A percentile compares a stretch with the other conserved stretches of the same genome.
These are phyloP conservation scores for Trichoderma brevicompactum DNA, from an alignment of 2,329 filamentous ascomycete genomes.

Conservation along the genomic window DNA sequence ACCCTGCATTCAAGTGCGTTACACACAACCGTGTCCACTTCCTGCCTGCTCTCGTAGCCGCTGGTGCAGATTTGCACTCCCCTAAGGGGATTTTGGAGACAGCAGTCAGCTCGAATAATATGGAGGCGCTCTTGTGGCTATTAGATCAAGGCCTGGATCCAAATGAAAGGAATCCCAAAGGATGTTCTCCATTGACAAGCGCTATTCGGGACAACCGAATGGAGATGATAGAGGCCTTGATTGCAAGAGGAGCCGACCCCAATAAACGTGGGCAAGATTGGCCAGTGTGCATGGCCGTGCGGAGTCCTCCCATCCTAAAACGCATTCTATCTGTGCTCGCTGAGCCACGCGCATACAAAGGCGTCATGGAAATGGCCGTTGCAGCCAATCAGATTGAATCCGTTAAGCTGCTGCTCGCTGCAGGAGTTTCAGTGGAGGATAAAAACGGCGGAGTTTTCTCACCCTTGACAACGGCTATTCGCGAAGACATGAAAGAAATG, in stretches of 20 bases:
- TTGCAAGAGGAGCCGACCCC: constrained; percentile 63
- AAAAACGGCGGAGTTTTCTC: constrained; percentile 72
- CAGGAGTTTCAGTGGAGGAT: constrained; percentile 58
- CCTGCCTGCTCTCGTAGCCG: constrained; percentile 61
- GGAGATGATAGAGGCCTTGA: constrained; percentile 63
- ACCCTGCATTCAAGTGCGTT: constrained; percentile 70
- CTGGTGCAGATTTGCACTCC: constrained; percentile 61
- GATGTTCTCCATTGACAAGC: constrained; percentile 66
- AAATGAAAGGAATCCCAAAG: constrained; percentile 62
- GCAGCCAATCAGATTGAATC: constrained; percentile 68
- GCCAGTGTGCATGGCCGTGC: constrained; percentile 72
- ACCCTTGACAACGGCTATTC: constrained; percentile 68
- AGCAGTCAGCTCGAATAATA: constrained; percentile 65
- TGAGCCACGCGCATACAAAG: constrained; percentile 66
- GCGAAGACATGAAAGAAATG: constrained; percentile 65
- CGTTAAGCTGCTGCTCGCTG: constrained; percentile 66
- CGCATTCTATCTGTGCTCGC: constrained; percentile 61
- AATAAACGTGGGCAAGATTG: constrained; percentile 69
- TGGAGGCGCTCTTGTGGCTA: constrained; percentile 63
- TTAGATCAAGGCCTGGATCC: constrained; percentile 63
- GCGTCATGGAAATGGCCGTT: constrained; percentile 70
- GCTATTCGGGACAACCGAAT: constrained; percentile 64
- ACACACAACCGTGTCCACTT: constrained; percentile 67
- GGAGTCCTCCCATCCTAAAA: constrained; percentile 62
- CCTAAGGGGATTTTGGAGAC: constrained; percentile 70